phyloP scores from a whole-genome alignment of 148 eudicot genomes.

The Fallopia convolvulus region DNA sequence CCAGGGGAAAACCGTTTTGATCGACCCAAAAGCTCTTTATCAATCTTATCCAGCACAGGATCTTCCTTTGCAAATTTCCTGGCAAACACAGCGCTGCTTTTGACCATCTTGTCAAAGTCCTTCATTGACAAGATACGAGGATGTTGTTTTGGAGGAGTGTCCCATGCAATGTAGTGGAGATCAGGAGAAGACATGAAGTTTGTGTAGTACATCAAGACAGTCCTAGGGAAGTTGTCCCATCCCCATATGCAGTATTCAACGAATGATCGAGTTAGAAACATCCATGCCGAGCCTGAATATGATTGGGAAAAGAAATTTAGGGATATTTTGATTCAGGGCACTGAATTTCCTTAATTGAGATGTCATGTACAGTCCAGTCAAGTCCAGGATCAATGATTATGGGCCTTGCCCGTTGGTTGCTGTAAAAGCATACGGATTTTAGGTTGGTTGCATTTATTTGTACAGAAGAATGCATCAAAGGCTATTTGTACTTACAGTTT shows the following conservation, averaged over 20 bases:
- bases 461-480: background rate
- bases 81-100: slow-evolving; percentile 84
- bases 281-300: slow-evolving; percentile 94
- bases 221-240: slow-evolving; percentile 93
- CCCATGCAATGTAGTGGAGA: slow-evolving; percentile 98
- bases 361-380: background rate
- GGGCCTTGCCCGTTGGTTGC: slow-evolving; percentile 87
- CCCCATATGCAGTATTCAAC: slow-evolving; percentile 96
- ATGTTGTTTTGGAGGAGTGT: slow-evolving; percentile 91
- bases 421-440: slow-evolving; percentile 20
- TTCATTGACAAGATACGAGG: slow-evolving; percentile 62
- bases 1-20: slow-evolving; percentile 67
- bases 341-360: background rate
- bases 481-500: slow-evolving; percentile 56
- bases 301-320: background rate
- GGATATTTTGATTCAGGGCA: background rate
- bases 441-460: background rate
- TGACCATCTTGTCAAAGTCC: slow-evolving; percentile 73
- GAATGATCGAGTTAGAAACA: slow-evolving; percentile 76
- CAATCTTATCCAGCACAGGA: slow-evolving; percentile 73
- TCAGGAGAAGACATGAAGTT: slow-evolving; percentile 93
- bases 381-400: slow-evolving; percentile 65
- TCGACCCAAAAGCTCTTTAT: slow-evolving; percentile 65
- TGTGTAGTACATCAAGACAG: slow-evolving; percentile 76
- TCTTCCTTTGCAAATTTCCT: slow-evolving; percentile 71